Evolutionary conservation across 495 filamentous ascomycete species (phyloP), one percentile per base, ranked within the genome.

Genomic region (Talaromyces adpressus): DNA sequence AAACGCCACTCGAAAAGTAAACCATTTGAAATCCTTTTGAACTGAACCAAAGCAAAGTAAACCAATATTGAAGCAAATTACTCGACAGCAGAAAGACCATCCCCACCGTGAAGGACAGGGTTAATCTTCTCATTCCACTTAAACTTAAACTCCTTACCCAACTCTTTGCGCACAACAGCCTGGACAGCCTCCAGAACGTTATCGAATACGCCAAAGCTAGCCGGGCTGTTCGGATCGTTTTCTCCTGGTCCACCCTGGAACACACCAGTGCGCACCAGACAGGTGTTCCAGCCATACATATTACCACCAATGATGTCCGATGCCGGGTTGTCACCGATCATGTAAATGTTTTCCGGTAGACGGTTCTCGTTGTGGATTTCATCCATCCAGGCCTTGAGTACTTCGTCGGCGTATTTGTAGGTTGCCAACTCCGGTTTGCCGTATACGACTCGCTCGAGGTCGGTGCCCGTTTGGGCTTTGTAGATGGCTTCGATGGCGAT

Each of bases 391-490:
- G 81, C 80, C 25, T 83, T 78, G 52, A 91, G 82, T 11, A 91
- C 88, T 72, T 90, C 88, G 62, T 91, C 89, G 59, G 89, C 89
- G 75, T 90, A 92, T 72, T 87, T 89, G 83, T 91, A 91, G 25
- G 89, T 91, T 23, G 89, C 89, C 59, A 83, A 73, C 75, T 92
- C 89, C 45, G 89, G 89, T 81, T 92, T 92, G 68, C 89, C 89
- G 75, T 91, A 92, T 62, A 92, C 86, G n/a, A 89, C 85, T 77
- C 89, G 89, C 83, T 91, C 89, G 12, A 92, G 82, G 53, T 91
- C 89, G 2, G 81, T 79, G 57, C 89, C 89, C 0, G 89, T 90
- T 56, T 90, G 73, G 22, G 88, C 82, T 73, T 88, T 89, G 80
- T 90, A 91, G 82, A 91, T 88, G 62, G 89, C 88, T 73, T 91